Base-by-base conservation (phyloP, 208 protist genomes). In the Kentomonas sorsogonicus region DNA sequence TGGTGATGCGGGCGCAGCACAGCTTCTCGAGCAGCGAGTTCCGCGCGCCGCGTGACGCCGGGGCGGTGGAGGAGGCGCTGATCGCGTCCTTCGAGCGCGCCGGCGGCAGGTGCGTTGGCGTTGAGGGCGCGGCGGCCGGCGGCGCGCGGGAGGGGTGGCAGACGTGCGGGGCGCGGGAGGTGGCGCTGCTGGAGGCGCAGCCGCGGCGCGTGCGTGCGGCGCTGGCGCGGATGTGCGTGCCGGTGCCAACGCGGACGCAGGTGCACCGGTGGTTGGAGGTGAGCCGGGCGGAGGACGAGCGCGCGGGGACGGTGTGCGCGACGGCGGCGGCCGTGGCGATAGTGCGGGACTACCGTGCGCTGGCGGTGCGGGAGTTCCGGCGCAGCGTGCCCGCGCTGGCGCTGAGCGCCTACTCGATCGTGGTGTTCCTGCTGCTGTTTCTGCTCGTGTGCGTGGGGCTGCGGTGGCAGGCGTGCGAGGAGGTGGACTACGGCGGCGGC, bases 311-410 rank as follows among this genome's bases (percentile, higher is more conserved):
- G n/a, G n/a, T n/a, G n/a, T 31, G 23, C 53, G 53, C 1, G 29
- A 47, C 34, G 53, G 53, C n/a, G 36, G 45, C 36, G 33, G 53
- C 13, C n/a, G n/a, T n/a, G n/a, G n/a, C n/a, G n/a, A 46, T 57
- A 5, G 53, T 47, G 39, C 36, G 45, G 39, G 29, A 38, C 18
- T 57, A 57, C 39, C 64, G 64, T 9, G 38, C 45, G 15, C 23
- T 58, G 29, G 56, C 64, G 1, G 56, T 69, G n/a, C 23, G 38
- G 20, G 51, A 69, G 56, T 61, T 52, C 43, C 64, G 64, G 31
- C 47, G 41, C n/a, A 63, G 48, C 41, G 50, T 34, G 53, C 25
- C 55, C 15, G 56, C 58, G 20, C 38, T 72, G 1, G 5, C 51
- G 3, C 29, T 65, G 26, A 72, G 50, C 43, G 51, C 50, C 26